phyloP scores from a whole-genome alignment of 805 yeast species.

The Metschnikowia anglica region DNA sequence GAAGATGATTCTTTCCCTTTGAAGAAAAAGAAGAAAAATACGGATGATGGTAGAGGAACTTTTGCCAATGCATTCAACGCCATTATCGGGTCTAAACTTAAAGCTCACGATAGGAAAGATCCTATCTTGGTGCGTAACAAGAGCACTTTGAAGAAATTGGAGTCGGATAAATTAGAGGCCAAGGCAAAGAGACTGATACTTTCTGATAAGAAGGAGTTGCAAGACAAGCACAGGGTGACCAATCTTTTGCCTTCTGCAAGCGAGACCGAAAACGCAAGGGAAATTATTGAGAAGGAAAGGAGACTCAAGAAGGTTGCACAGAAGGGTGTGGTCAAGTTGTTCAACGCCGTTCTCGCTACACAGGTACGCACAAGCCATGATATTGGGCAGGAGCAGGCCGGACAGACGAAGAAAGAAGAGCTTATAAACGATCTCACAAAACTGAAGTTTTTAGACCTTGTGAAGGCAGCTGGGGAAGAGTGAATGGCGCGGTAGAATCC shows the following conservation, averaged over 20 bases:
- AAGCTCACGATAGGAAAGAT: conserved; percentile 84
- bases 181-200: conserved; percentile 73
- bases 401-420: conserved; percentile 53
- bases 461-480: conserved; percentile 67
- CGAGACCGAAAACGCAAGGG: conserved; percentile 56
- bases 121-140: conserved; percentile 90
- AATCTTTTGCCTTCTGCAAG: conserved; percentile 64
- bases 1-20: conserved; percentile 37
- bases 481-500: too few species aligned
- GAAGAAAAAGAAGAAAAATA: conserved; percentile 55
- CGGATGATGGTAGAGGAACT: conserved; percentile 68
- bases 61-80: conserved; percentile 85
- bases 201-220: conserved; percentile 66
- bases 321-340: conserved; percentile 80
- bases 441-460: conserved; percentile 85
- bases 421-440: conserved; percentile 78
- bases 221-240: conserved; percentile 65
- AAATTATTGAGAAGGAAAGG: conserved; percentile 63
- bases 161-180: conserved; percentile 75
- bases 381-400: conserved; percentile 44
- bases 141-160: conserved; percentile 65
- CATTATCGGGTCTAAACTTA: conserved; percentile 77
- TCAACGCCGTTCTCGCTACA: conserved; percentile 78
- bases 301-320: conserved; percentile 78
- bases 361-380: conserved; percentile 62